Base-by-base conservation (phyloP, 768 basidiomycete genomes). In the Leccinum boreale region DNA sequence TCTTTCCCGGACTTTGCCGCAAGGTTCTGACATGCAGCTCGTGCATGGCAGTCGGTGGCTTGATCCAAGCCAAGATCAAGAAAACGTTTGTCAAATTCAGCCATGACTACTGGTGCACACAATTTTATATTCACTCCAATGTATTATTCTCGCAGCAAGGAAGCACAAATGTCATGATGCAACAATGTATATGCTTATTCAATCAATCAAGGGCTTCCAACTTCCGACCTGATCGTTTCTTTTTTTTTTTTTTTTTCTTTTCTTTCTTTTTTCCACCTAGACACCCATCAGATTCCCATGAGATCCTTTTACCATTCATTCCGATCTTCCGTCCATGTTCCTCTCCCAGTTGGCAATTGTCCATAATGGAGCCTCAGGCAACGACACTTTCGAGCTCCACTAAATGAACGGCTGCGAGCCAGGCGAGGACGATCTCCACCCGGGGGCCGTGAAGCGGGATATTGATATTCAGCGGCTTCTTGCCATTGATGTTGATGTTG, bases 371-470 rank as follows among this genome's bases (percentile, higher is more conserved):
- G 23, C 15, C 39, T 57, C 63, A 74, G 15, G 62, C 72, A 52
- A 65, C 70, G 51, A 66, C 61, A 39, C 59, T 61, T 44, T 92
- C 90, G 63, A 93, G 69, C 65, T 90, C 89, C 4, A 83, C 85
- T 35, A 94, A 71, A 75, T 90, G 86, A 56, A 92, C 87, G 17
- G 89, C 90, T 24, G 80, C 91, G 55, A 94, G 75, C 90, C 90
- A 94, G 45, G 92, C 92, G 56, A 94, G 78, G 55, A 92, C 79
- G 56, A 94, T 79, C 73, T 94, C 92, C 48, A 94, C 92, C 6
- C 90, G 81, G 35, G 92, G 91, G 0, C 92, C 92, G 71, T 92
- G 90, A 61, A 94, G 74, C 10, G 90, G 89, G 56, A 94, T 90
- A 67, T 85, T 90, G 70, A 92, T 89, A 52, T 85, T 80, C 60